These are phyloP conservation scores for Argentina anserina DNA, from an alignment of 306 rosid species.

Conservation along the genomic window DNA sequence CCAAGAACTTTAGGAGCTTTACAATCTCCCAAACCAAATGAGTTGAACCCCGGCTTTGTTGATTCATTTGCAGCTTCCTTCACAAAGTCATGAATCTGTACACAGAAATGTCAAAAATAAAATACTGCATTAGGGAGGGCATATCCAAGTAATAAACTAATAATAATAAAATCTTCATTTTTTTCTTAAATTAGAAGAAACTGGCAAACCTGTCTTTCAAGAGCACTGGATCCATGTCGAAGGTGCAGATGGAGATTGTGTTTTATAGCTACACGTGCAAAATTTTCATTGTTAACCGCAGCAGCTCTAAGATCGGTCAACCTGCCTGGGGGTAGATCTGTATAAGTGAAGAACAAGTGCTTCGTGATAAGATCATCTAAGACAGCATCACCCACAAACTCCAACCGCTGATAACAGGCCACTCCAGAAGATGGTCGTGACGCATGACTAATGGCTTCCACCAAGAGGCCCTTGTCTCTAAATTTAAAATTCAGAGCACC, in stretches of 20 bases:
- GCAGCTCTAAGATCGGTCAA: constrained; percentile 98
- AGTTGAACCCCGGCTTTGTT: constrained; percentile 86
- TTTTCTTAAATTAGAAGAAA: not conserved
- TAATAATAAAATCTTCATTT: not conserved
- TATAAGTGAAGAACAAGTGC: constrained; percentile 92
- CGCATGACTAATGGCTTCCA: constrained; percentile 97
- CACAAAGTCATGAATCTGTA: constrained; percentile 90
- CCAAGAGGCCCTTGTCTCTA: constrained; percentile 69
- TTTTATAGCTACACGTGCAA: constrained; percentile 95
- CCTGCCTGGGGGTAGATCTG: constrained; percentile 92
- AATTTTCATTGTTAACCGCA: constrained; percentile 98
- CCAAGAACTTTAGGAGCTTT: constrained; percentile 99
- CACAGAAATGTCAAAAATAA: constrained; percentile 12
- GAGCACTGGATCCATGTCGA: constrained; percentile 93
- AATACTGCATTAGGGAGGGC: not conserved
- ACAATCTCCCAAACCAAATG: constrained; percentile 97
- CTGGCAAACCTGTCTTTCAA: constrained; percentile 77
- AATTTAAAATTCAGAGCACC: constrained; percentile 64
- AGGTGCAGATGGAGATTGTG: constrained; percentile 84
- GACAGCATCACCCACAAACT: constrained; percentile 97
- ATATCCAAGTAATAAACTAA: constrained; percentile 11
- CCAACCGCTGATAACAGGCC: constrained; percentile 96
- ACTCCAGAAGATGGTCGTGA: constrained; percentile 97
- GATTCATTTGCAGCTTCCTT: constrained; percentile 85
- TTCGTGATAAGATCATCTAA: constrained; percentile 91